These are phyloP conservation scores for Yamadazyma sp. DNA, from an alignment of 805 yeast genomes.

Conservation along the genomic window DNA sequence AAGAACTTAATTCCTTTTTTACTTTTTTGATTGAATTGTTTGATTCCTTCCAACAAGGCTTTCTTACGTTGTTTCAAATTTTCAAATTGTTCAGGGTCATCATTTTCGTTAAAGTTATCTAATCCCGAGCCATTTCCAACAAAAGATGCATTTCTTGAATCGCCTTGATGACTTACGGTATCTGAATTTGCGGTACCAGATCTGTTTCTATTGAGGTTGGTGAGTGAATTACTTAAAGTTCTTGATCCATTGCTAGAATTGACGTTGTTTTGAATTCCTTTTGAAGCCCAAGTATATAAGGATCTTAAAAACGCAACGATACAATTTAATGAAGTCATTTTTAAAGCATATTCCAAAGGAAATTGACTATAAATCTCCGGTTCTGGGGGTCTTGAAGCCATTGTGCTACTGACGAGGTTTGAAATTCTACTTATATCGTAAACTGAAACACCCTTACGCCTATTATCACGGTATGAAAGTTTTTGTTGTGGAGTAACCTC, in stretches of 20 bases:
- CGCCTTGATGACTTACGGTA: constrained; percentile 18
- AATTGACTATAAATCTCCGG: constrained; percentile 51
- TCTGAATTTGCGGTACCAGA: constrained; percentile 30
- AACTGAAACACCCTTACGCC: constrained; percentile 58
- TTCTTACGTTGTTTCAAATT: constrained; percentile 79
- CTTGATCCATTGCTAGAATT: constrained; percentile 4
- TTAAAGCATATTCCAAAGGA: constrained; percentile 81
- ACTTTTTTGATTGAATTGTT: constrained; percentile 81
- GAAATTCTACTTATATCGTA: constrained; percentile 75
- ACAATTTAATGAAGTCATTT: constrained; percentile 75
- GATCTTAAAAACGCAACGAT: constrained; percentile 81
- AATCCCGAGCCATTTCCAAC: constrained; percentile 16
- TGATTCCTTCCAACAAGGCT: constrained; percentile 71
- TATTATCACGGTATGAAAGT: constrained; percentile 40
- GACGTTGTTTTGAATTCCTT: constrained; percentile 28
- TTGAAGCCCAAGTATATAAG: constrained; percentile 82
- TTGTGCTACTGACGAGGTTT: constrained; percentile 64
- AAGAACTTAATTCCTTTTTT: constrained; percentile 71
- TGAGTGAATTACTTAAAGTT: constrained; percentile 2
- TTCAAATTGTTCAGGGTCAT: constrained; percentile 84
- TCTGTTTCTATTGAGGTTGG: constrained; percentile 19
- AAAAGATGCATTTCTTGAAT: constrained; percentile 25
- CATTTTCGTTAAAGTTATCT: constrained; percentile 37
- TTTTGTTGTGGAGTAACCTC: constrained; percentile 71
- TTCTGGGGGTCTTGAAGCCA: constrained; percentile 54